Evolutionary conservation across 345 rosid genomes (phyloP), one percentile per base, ranked within the genome.

Genomic region (Raphanus raphanistrum): DNA sequence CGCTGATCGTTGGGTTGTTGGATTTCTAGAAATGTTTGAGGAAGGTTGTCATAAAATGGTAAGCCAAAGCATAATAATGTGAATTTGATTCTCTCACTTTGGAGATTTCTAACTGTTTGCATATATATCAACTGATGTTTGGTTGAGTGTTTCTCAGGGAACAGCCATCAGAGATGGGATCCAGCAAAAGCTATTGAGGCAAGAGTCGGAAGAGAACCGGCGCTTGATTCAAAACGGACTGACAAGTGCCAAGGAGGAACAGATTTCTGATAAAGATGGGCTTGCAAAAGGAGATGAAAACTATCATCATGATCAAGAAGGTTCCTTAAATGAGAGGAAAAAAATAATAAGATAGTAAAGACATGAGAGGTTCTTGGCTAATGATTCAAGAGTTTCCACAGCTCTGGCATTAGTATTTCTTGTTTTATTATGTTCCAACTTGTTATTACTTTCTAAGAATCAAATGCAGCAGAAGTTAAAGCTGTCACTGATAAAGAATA

Each of bases 11-110:
- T 80, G 85, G 84, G 92, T 89, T 32, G 90, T 86, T 72, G 92
- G 92, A 50, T 89, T 85, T 76, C 90, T 89, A 8, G 92, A 89
- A 73, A 89, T 88, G 90, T 88, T 88, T 55, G 88, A 88, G 82
- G 90, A 88, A 81, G 83, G 88, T 16, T 88, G 88, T 76, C 92
- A 89, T 75, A 87, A 89, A 84, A 87, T 89, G 92, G 92, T 85
- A 59, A 21, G 61, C 58, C 21, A 6, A 7, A 0, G 5, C 28
- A 28, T n/a, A 21, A 26, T 21, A 32, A 5, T 6, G n/a, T n/a
- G 2, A 6, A 67, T n/a, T 9, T 50, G 11, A 25, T 28, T 41
- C 15, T 38, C 31, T 48, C 29, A 59, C 57, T 10, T 33, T 2
- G 10, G 70, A 6, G 12, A 41, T 61, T 5, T 52, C 50, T 17